Base-by-base conservation (phyloP, 164 flowering plant genomes). In the Protea cynaroides region DNA sequence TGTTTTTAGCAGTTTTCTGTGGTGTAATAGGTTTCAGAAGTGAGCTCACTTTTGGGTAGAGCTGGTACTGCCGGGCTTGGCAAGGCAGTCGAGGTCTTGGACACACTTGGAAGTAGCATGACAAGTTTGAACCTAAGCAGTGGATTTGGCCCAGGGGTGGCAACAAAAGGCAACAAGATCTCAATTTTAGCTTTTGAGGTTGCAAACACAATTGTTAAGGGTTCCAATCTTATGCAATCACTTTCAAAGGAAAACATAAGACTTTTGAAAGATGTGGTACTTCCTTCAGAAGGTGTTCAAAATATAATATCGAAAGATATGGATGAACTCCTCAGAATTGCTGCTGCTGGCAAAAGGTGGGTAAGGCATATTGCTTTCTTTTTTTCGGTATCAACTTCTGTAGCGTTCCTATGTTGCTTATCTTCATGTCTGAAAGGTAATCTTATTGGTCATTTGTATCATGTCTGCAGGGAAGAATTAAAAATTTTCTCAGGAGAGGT, bases 91-190 rank as follows among this genome's bases (percentile, higher is more conserved):
- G 97, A 91, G 52, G 97, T 91, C 56, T 69, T 91, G 76, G 97
- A 91, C 70, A 89, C 95, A 7, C 89, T 90, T 75, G 94, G 95
- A 64, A 88, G 97, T 78, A 86, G 95, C 80, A 81, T 90, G 93
- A 84, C 97, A 55, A 88, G 67, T 72, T 78, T 88, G 77, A 80
- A 82, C 62, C 73, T 74, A 2, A 74, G 71, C 62, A 67, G 86
- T 74, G 93, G 97, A 65, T 90, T 90, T 83, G 84, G 75, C 54
- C 81, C 90, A 0, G 87, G 86, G 36, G 77, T 79, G 64, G 69
- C 86, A 25, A 80, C 86, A 25, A 88, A 85, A 79, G 95, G 95
- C 64, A 88, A 81, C 69, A 83, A 82, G 73, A 85, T 91, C 53
- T 72, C 84, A 44, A 91, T 89, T 68, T 77, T 91, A 79, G 80